A percentile compares a stretch with the other conserved stretches of the same genome.
These are phyloP conservation scores for Phytomonas sp. DNA, from an alignment of 208 protist species.

Conservation along the genomic window DNA sequence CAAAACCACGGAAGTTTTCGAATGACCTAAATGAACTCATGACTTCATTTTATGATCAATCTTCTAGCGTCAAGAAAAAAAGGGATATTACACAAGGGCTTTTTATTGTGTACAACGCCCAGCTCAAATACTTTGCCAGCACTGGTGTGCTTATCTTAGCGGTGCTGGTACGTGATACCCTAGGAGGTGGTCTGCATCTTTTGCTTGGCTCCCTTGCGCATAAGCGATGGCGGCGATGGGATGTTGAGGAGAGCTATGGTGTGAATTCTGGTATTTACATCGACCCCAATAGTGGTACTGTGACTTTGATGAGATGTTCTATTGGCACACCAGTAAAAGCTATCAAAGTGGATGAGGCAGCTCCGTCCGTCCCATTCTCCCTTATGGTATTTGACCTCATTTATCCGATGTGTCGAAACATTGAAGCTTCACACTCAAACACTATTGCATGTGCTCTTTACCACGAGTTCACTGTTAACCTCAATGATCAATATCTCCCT, in stretches of 20 bases:
- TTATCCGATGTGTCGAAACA: neutral
- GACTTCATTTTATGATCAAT: neutral
- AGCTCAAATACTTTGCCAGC: neutral
- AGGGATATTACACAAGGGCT: neutral
- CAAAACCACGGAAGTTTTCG: conserved; percentile 20
- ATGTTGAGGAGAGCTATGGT: neutral
- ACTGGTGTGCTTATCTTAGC: neutral
- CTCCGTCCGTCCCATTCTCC: conserved; percentile 35
- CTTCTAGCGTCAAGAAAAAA: neutral
- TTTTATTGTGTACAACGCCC: neutral
- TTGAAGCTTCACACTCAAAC: neutral
- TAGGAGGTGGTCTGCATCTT: neutral
- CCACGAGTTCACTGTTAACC: neutral
- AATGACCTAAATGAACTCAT: conserved; percentile 7
- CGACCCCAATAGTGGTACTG: neutral
- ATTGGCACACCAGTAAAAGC: conserved; percentile 18
- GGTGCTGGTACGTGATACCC: neutral
- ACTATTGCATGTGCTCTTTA: neutral
- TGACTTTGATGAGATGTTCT: conserved; percentile 15
- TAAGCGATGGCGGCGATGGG: neutral
- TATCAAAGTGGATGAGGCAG: conserved; percentile 10
- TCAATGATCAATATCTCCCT: neutral
- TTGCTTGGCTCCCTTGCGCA: neutral
- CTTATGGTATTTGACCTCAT: conserved; percentile 53
- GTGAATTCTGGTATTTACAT: neutral